Base-by-base conservation (phyloP, 176 grass and related monocot genomes). In the Miscanthus lutarioriparius region DNA sequence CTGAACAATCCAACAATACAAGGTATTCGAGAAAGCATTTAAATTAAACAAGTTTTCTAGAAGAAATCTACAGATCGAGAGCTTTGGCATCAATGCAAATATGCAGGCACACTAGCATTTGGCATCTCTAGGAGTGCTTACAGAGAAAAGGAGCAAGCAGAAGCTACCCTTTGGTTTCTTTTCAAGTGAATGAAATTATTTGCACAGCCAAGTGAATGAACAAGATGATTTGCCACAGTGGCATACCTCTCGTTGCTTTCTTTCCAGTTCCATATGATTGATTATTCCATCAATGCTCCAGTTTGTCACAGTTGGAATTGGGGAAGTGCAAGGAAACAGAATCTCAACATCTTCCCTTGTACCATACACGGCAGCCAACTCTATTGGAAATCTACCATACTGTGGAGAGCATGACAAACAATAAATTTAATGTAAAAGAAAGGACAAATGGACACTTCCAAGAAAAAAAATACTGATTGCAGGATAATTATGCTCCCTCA, bases 361-460 rank as follows among this genome's bases (percentile, higher is more conserved):
- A 61, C 86, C 86, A 32, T 32, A 69, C 20, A 70, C 78, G n/a
- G 83, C 90, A 70, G 90, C 90, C 38, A 75, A 16, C 72, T 89
- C 90, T 64, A 89, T 79, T 75, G 83, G 86, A 47, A 80, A 40
- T 78, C 54, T 92, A 64, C 83, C 83, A 41, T 33, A 80, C 79
- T 86, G 39, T 74, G 47, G 33, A 54, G 32, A 79, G 67, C 16
- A 58, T 64, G 23, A 64, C 5, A 64, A 23, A 68, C 7, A 40
- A 5, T 23, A 37, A 23, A 69, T 54, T 82, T 32, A 53, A 70
- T 22, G 47, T 38, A 74, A 16, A 49, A 17, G 37, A 70, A 17
- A 44, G 39, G 27, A 75, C 15, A 33, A 32, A 13, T 11, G 22
- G 5, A 43, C 38, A 71, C 44, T 51, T 75, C 26, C 44, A 30